Percentiles rank a stretch among this genome's conserved stretches.
phyloP scores from a whole-genome alignment of 2,329 filamentous ascomycete genomes.

The Reticulascus tulasneorum region DNA sequence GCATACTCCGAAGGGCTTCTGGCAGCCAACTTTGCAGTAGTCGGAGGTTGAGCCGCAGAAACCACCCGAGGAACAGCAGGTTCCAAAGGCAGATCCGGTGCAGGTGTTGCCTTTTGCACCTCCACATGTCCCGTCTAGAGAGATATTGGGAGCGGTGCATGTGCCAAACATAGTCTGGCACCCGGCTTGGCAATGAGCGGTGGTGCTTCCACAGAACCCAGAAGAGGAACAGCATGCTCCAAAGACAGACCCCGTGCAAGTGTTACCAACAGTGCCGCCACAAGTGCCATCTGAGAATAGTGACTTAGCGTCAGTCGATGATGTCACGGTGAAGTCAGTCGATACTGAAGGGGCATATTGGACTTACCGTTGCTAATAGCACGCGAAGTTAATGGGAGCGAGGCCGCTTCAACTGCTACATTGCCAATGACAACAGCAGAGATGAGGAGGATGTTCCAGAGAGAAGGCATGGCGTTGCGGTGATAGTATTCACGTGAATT shows the following conservation, averaged over 20 bases:
- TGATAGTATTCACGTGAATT: no score
- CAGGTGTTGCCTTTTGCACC: conserved; percentile 35
- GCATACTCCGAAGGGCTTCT: conserved; percentile 31
- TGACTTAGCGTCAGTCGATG: no score
- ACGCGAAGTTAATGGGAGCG: no score
- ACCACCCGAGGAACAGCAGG: conserved; percentile 38
- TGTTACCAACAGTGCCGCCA: conserved; percentile 33
- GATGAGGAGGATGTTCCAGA: no score
- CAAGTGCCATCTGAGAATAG: conserved; percentile 37
- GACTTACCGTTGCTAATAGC: no score
- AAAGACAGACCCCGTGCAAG: conserved; percentile 36
- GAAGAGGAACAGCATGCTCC: conserved; percentile 39
- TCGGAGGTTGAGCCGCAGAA: conserved; percentile 32
- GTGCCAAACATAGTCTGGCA: conserved; percentile 31
- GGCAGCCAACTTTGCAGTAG: conserved; percentile 32
- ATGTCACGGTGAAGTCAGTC: no score
- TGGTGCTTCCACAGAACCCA: conserved; percentile 33
- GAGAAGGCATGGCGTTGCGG: no score
- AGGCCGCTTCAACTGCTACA: no score
- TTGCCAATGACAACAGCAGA: no score
- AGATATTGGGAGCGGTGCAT: conserved; percentile 23
- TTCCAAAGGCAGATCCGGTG: conserved; percentile 33
- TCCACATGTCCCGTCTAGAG: conserved; percentile 36
- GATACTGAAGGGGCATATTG: no score
- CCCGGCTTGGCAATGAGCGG: conserved; percentile 28